phyloP scores from a whole-genome alignment of 139 green algal genomes.

The Chlamydomonas schloesseri region DNA sequence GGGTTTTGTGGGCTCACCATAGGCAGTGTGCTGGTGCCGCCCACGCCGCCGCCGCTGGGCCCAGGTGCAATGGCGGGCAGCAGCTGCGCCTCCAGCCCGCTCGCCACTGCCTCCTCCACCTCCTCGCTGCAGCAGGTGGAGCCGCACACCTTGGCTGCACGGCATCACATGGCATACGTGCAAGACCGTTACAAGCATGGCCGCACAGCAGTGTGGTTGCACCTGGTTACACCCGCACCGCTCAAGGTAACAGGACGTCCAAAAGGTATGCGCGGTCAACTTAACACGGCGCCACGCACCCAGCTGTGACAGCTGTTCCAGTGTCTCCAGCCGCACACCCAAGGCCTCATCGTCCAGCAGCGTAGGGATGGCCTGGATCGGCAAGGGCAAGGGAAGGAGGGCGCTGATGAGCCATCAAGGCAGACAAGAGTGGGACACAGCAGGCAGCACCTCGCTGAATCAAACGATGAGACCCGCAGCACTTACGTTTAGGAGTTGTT shows the following conservation, averaged over 20 bases:
- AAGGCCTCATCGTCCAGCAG: constrained; percentile 34
- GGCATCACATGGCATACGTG: no score
- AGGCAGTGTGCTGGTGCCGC: neutral
- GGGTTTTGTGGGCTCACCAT: constrained; percentile 30
- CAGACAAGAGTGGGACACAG: no score
- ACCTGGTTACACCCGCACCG: no score
- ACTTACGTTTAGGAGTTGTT: neutral
- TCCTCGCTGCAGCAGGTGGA: neutral
- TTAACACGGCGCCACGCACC: no score
- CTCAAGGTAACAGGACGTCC: no score
- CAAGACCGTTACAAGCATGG: no score
- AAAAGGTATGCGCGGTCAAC: no score
- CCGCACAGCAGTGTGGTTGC: no score
- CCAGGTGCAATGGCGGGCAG: neutral
- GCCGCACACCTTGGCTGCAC: constrained; percentile 19
- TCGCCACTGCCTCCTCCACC: constrained; percentile 21
- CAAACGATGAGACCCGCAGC: no score
- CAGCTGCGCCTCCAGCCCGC: constrained; percentile 25
- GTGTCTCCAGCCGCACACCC: constrained; percentile 6
- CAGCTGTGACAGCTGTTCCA: constrained; percentile 31
- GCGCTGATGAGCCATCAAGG: no score
- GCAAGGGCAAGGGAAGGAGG: no score
- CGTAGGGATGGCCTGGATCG: neutral
- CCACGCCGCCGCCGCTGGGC: neutral
- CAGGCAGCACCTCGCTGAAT: no score